Conservation (phyloP, 768 basidiomycete genomes). For the Termitomyces sp. region DNA sequence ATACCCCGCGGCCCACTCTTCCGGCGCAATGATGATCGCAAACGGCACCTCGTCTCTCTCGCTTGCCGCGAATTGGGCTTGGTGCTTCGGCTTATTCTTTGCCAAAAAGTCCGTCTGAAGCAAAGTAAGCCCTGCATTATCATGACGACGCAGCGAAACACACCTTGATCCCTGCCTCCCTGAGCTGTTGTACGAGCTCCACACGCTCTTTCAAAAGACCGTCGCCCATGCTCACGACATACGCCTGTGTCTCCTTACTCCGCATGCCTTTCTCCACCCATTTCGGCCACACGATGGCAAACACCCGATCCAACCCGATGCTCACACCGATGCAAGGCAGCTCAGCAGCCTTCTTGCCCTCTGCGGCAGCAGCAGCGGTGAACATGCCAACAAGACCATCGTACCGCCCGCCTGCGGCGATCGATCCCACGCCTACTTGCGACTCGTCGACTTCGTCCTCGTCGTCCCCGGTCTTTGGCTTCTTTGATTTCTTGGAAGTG, state of each 20-base stretch:
- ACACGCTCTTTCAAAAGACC: slow-evolving; percentile 85
- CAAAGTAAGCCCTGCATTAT: too few species aligned
- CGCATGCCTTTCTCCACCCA: slow-evolving; percentile 76
- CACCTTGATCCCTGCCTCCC: slow-evolving; percentile 87
- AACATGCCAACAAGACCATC: slow-evolving; percentile 94
- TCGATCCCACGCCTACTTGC: slow-evolving; percentile 93
- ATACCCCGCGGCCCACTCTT: slow-evolving; percentile 78
- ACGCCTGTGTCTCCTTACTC: slow-evolving; percentile 89
- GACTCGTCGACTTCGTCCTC: slow-evolving; percentile 91
- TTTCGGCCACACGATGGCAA: slow-evolving; percentile 84
- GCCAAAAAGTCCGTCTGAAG: slow-evolving; percentile 84
- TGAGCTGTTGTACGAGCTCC: slow-evolving; percentile 67
- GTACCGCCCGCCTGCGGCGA: slow-evolving; percentile 97
- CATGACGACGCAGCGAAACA: slow-evolving; percentile 12
- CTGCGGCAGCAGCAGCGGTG: slow-evolving; percentile 71
- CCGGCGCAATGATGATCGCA: slow-evolving; percentile 84
- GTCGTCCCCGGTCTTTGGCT: slow-evolving; percentile 40
- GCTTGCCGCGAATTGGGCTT: slow-evolving; percentile 81
- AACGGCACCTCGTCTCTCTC: slow-evolving; percentile 93
- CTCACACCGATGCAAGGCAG: slow-evolving; percentile 91
- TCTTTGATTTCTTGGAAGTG: slow-evolving; percentile 33
- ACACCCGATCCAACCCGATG: slow-evolving; percentile 91
- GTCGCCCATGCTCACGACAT: slow-evolving; percentile 88
- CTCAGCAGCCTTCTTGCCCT: slow-evolving; percentile 55
- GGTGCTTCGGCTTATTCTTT: slow-evolving; percentile 87